Conservation (phyloP, 2,329 filamentous ascomycete species). For the Arthrobotrys megalospora region DNA sequence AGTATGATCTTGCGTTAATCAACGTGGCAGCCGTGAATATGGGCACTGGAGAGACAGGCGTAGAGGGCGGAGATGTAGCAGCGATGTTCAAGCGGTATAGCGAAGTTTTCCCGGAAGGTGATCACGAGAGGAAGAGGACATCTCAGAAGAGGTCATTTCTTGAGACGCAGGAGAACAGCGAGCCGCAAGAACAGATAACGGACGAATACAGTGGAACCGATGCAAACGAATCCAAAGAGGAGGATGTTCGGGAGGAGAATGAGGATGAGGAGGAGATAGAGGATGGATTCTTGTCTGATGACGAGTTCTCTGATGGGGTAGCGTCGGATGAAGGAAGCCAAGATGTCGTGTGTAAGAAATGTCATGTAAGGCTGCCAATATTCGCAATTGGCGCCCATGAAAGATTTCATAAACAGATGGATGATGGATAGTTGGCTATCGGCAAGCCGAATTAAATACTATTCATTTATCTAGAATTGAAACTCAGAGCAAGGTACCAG, state of each 20-base stretch:
- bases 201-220: conserved; percentile 48
- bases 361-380: conserved; percentile 69
- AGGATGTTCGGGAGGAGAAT: too few species aligned
- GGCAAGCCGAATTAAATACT: neutral
- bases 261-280: conserved; percentile 64
- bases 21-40: conserved; percentile 93
- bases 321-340: conserved; percentile 62
- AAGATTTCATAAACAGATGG: conserved; percentile 68
- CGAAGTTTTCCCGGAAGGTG: conserved; percentile 66
- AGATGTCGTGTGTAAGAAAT: conserved; percentile 67
- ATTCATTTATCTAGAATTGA: neutral
- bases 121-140: conserved; percentile 55
- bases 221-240: conserved; percentile 60
- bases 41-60: conserved; percentile 71
- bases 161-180: conserved; percentile 45
- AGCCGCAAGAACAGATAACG: conserved; percentile 49
- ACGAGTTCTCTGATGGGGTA: conserved; percentile 66
- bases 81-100: conserved; percentile 77
- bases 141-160: conserved; percentile 28
- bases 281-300: conserved; percentile 66
- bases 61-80: conserved; percentile 78
- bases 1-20: conserved; percentile 85
- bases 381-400: conserved; percentile 72
- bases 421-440: conserved; percentile 13
- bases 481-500: too few species aligned